These are phyloP conservation scores for Fragaria ananassa DNA, from an alignment of 306 rosid species.

Conservation along the genomic window DNA sequence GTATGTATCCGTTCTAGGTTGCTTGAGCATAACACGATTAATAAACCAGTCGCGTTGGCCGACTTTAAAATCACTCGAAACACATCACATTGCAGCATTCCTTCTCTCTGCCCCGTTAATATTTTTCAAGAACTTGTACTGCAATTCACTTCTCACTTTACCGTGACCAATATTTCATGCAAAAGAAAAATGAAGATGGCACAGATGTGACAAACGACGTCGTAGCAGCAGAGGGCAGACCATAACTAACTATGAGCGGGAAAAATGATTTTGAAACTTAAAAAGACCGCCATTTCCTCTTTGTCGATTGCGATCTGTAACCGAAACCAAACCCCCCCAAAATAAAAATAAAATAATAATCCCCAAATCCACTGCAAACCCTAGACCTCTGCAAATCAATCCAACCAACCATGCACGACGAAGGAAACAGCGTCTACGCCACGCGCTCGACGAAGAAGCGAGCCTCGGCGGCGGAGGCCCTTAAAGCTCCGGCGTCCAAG, in stretches of 20 bases:
- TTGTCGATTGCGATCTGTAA: neutral
- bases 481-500: conserved; percentile 24
- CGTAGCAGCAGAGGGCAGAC: neutral
- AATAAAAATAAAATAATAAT: neutral
- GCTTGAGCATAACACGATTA: neutral
- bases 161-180: no score
- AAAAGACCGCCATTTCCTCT: conserved; percentile 4
- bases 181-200: no score
- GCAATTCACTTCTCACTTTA: no score
- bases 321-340: neutral
- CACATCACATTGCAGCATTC: no score
- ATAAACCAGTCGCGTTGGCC: no score
- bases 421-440: neutral
- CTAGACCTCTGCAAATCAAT: neutral
- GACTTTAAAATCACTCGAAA: no score
- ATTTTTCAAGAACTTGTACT: no score
- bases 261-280: neutral
- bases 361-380: neutral
- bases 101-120: no score
- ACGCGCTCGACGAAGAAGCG: conserved; percentile 23
- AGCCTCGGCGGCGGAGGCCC: neutral
- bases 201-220: neutral
- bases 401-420: conserved; percentile 16
- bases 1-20: neutral
- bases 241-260: conserved; percentile 1